Evolutionary conservation across 331 rosid genomes (phyloP), one percentile per base, ranked within the genome.

Genomic region (Cydonia oblonga): DNA sequence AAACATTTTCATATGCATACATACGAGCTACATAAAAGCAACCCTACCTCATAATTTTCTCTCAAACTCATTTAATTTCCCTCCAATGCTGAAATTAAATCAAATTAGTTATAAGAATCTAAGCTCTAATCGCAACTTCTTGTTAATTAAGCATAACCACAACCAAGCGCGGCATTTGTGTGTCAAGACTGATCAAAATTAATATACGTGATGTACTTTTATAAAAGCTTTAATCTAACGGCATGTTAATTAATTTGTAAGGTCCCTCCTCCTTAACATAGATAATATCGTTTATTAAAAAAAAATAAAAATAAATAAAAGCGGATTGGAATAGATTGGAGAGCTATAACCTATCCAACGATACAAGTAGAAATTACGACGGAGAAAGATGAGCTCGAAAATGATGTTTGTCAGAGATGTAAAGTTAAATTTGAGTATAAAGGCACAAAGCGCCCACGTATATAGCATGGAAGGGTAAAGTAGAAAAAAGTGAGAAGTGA

Each of bases 1-100:
- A 85, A 86, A 69, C 72, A 46, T 62, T 15, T 67, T 73, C 60
- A 44, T 33, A 56, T 14, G 63, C 54, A 2, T 46, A 2, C 53
- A 22, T 16, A 38, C 42, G 42, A 38, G 42, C 42, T 38, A 38
- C 42, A 38, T 38, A 9, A 57, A 71, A 71, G 42, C n/a, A 24
- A 70, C 42, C 74, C 24, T 40, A 58, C 42, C 35, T 35, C 40
- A 24, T 16, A 58, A 58, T 25, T 35, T 70, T 35, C 7, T 30
- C n/a, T 18, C 18, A 38, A 71, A 57, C 40, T 35, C 18, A 71
- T 7, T 59, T 23, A 56, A 8, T 7, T 29, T n/a, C 35, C 52
- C 24, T 22, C 60, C 24, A 56, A 24, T 18, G 57, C 35, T 24
- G 40, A 49, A 6, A 54, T 38, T 38, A 60, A 35, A 57, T 33